A percentile compares a stretch with the other conserved stretches of the same genome.
phyloP scores from a whole-genome alignment of 208 protist species.

The Acanthamoeba quina region DNA sequence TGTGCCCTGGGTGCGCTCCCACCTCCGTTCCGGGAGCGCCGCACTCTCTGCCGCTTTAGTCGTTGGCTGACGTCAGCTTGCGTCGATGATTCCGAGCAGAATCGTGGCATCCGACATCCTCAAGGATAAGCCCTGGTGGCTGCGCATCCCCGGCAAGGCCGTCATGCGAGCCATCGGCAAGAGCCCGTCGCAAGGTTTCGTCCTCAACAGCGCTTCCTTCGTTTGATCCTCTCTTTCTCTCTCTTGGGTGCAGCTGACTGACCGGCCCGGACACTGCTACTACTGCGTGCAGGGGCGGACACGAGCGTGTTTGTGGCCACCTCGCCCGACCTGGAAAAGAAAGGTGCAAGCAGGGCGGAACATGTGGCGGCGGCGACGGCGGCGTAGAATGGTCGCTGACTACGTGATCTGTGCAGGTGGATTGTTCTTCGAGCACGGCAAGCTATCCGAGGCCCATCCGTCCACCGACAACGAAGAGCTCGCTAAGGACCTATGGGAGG shows the following conservation, averaged over 20 bases:
- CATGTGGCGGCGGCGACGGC: too few relatives aligned
- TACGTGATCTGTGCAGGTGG: neutral
- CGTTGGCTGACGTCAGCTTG: too few relatives aligned
- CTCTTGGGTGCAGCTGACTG: neutral
- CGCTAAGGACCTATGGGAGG: slow-evolving; percentile 9
- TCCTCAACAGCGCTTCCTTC: too few relatives aligned
- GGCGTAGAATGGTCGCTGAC: too few relatives aligned
- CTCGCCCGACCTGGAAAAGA: neutral
- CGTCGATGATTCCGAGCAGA: neutral
- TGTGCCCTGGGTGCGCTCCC: slow-evolving; percentile 23
- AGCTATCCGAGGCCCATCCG: slow-evolving; percentile 7
- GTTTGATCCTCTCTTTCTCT: neutral
- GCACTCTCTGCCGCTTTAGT: too few relatives aligned
- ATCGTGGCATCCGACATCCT: slow-evolving; percentile 32
- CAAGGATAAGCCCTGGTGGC: slow-evolving; percentile 28
- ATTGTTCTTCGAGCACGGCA: slow-evolving; percentile 33
- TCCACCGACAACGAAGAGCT: slow-evolving; percentile 29
- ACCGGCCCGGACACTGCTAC: too few relatives aligned
- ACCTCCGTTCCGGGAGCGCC: neutral
- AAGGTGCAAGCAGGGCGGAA: neutral
- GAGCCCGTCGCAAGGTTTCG: slow-evolving; percentile 7
- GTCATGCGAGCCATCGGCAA: slow-evolving; percentile 35
- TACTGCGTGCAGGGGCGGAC: neutral
- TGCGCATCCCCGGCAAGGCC: neutral
- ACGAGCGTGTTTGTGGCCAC: slow-evolving; percentile 21